These are phyloP conservation scores for Yamadazyma tumulicola DNA, from an alignment of 805 yeast species.

Conservation along the genomic window DNA sequence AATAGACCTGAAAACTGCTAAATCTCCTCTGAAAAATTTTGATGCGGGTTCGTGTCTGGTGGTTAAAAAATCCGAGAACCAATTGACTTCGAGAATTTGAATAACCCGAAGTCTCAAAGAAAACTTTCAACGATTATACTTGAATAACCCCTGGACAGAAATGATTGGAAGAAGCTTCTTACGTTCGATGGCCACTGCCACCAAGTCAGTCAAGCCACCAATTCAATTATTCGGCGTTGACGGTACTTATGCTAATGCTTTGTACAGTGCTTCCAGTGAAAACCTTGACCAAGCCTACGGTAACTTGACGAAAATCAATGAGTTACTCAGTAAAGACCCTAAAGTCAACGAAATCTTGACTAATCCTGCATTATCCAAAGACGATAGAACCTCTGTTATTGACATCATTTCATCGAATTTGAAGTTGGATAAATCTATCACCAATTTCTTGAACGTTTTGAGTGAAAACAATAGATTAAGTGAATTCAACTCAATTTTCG, in stretches of 20 bases:
- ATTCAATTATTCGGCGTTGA: slow-evolving; percentile 92
- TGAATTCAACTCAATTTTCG: slow-evolving; percentile 59
- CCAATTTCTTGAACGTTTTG: slow-evolving; percentile 78
- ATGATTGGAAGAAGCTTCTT: slow-evolving; percentile 20
- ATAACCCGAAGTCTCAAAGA: too few relatives aligned
- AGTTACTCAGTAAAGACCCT: slow-evolving; percentile 57
- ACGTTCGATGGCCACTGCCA: slow-evolving; percentile 73
- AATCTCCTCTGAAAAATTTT: too few relatives aligned
- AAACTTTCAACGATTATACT: too few relatives aligned
- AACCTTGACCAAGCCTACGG: slow-evolving; percentile 66
- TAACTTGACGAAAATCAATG: slow-evolving; percentile 58
- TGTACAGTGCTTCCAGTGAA: slow-evolving; percentile 87
- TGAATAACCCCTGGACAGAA: too few relatives aligned
- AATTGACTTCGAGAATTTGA: too few relatives aligned
- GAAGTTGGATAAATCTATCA: slow-evolving; percentile 62
- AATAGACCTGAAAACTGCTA: too few relatives aligned
- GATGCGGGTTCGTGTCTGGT: too few relatives aligned
- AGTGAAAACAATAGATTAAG: slow-evolving; percentile 93
- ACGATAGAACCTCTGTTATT: slow-evolving; percentile 72
- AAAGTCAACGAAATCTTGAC: slow-evolving; percentile 58
- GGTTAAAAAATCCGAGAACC: too few relatives aligned
- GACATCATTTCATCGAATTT: slow-evolving; percentile 48
- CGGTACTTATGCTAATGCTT: slow-evolving; percentile 95
- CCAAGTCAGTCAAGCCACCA: slow-evolving; percentile 71
- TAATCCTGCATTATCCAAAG: slow-evolving; percentile 80